A percentile compares a stretch with the other conserved stretches of the same genome.
Conservation (phyloP, 768 basidiomycete species). For the Termitomyces bulborhizus region DNA sequence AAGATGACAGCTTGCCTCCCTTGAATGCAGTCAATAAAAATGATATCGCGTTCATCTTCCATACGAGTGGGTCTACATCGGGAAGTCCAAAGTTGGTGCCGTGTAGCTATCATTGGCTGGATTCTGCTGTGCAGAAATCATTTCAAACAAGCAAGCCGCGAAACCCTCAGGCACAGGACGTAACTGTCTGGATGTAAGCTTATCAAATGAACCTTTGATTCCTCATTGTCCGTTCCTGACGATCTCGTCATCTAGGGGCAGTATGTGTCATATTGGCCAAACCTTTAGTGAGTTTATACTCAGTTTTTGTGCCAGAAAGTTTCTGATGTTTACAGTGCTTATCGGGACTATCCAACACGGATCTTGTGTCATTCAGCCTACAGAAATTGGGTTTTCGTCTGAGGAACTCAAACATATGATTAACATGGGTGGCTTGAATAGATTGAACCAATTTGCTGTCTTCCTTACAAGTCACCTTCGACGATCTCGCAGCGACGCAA, state of each 20-base stretch:
- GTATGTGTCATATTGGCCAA: slow-evolving; percentile 80
- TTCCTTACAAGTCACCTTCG: slow-evolving; percentile 59
- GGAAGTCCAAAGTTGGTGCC: slow-evolving; percentile 77
- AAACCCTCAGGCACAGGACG: slow-evolving; percentile 54
- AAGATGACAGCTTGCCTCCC: slow-evolving; percentile 30
- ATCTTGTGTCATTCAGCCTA: slow-evolving; percentile 65
- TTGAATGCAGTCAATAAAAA: slow-evolving; percentile 29
- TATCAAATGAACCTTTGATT: background rate
- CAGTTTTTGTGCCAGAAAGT: slow-evolving; percentile 21
- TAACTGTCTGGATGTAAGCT: slow-evolving; percentile 63
- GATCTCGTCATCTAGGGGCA: slow-evolving; percentile 44
- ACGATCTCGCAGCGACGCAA: slow-evolving; percentile 53
- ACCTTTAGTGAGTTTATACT: slow-evolving; percentile 52
- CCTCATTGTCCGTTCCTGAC: background rate
- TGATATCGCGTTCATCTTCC: slow-evolving; percentile 62
- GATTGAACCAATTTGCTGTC: slow-evolving; percentile 67
- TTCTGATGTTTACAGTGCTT: slow-evolving; percentile 44
- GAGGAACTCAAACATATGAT: slow-evolving; percentile 71
- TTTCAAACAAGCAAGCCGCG: slow-evolving; percentile 34
- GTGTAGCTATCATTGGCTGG: slow-evolving; percentile 62
- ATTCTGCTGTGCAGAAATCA: slow-evolving; percentile 57
- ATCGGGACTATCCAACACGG: slow-evolving; percentile 67
- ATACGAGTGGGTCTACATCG: slow-evolving; percentile 80
- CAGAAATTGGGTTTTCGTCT: slow-evolving; percentile 54
- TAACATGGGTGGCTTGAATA: slow-evolving; percentile 57